Evolutionary conservation across 2,329 filamentous ascomycete species (phyloP).

Genomic region (Fusarium miscanthi): DNA sequence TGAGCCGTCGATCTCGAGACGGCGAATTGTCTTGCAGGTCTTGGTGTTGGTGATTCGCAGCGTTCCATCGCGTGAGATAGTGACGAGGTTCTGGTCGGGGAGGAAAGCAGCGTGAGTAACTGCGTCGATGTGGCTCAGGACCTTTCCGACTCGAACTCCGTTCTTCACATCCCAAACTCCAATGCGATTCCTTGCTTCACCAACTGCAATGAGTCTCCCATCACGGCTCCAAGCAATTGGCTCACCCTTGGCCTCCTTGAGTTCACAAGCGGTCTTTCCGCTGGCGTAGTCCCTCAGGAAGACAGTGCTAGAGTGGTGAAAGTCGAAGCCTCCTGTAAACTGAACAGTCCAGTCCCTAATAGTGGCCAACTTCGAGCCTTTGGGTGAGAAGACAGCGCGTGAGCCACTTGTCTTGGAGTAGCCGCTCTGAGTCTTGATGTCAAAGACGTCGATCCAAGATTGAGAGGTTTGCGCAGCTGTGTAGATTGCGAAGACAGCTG

Average conservation of each 20-base stretch:
- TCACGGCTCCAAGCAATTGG: constrained; percentile 51
- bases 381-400: constrained; percentile 46
- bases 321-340: constrained; percentile 46
- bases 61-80: constrained; percentile 52
- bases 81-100: constrained; percentile 49
- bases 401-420: constrained; percentile 49
- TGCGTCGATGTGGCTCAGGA: constrained; percentile 51
- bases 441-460: constrained; percentile 53
- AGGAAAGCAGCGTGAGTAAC: constrained; percentile 54
- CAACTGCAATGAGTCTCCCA: constrained; percentile 47
- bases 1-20: constrained; percentile 50
- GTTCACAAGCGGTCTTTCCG: constrained; percentile 48
- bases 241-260: constrained; percentile 45
- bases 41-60: constrained; percentile 50
- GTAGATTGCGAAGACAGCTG: constrained; percentile 48
- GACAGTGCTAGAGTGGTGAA: constrained; percentile 47
- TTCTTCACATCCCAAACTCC: constrained; percentile 50
- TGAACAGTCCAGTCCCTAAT: constrained; percentile 49
- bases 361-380: constrained; percentile 43
- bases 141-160: constrained; percentile 45
- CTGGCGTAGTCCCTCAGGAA: constrained; percentile 47
- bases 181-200: constrained; percentile 45
- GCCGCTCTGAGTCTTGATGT: constrained; percentile 41
- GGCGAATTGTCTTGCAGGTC: constrained; percentile 50
- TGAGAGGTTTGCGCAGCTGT: constrained; percentile 45